Evolutionary conservation across 768 basidiomycete species (phyloP).

Genomic region (Boletus tylopilopsis): DNA sequence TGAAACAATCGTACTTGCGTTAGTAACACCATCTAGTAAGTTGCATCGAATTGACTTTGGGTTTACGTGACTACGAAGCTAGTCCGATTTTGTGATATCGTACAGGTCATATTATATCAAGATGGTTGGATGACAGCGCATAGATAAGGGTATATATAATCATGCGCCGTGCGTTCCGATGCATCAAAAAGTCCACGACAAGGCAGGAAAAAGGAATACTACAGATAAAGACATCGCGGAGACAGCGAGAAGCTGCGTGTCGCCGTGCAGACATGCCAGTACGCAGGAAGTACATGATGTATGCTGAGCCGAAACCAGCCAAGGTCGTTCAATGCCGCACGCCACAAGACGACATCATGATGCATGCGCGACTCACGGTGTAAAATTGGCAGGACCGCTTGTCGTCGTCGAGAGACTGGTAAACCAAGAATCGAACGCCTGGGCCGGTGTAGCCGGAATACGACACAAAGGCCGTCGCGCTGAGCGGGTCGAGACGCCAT

Average conservation of each 20-base stretch:
- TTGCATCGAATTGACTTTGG: too few relatives aligned
- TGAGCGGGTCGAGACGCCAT: constrained; percentile 18
- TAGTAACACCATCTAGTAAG: too few relatives aligned
- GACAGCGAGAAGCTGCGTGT: background rate
- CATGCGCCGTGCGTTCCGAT: too few relatives aligned
- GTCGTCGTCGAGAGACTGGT: constrained; percentile 15
- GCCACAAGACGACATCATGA: background rate
- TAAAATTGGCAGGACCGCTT: constrained; percentile 23
- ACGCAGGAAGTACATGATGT: constrained; percentile 15
- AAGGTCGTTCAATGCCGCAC: too few relatives aligned
- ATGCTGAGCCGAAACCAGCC: constrained; percentile 14
- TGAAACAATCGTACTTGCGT: too few relatives aligned
- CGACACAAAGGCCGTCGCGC: constrained; percentile 11
- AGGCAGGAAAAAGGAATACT: too few relatives aligned
- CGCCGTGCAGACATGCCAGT: constrained; percentile 4
- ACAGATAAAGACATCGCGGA: background rate
- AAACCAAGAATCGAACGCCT: constrained; percentile 19
- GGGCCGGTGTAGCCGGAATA: constrained; percentile 18
- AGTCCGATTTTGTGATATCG: too few relatives aligned
- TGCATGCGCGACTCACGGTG: constrained; percentile 11
- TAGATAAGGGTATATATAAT: too few relatives aligned
- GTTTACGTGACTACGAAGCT: too few relatives aligned
- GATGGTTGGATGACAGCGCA: background rate
- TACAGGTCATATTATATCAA: too few relatives aligned
- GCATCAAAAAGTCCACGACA: too few relatives aligned